Conservation (phyloP, 2,329 filamentous ascomycete genomes). For the Hypoxylon sp. region DNA sequence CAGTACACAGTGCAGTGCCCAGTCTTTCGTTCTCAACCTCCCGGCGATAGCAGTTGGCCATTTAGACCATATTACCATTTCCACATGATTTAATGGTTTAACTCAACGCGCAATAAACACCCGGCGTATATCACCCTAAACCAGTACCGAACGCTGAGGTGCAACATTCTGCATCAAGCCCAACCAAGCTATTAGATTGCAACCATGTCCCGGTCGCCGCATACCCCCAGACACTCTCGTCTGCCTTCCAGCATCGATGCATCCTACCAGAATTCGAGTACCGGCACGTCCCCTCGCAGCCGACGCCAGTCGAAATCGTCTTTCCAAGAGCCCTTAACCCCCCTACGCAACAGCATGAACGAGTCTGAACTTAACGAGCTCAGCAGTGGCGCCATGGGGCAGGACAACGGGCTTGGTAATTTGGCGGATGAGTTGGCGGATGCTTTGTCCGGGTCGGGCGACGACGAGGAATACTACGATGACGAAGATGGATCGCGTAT, state of each 20-base stretch:
- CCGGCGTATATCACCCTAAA: not conserved
- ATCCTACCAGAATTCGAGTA: conserved; percentile 53
- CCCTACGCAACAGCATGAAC: conserved; percentile 60
- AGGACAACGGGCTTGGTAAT: conserved; percentile 75
- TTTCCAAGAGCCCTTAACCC: conserved; percentile 62
- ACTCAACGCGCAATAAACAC: conserved; percentile 20
- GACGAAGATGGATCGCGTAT: conserved; percentile 53
- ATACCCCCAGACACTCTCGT: conserved; percentile 70
- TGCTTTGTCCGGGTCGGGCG: conserved; percentile 74
- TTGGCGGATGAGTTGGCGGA: conserved; percentile 84
- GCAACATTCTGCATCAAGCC: conserved; percentile 11
- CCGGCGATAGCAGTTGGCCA: not conserved
- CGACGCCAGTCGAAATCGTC: conserved; percentile 65
- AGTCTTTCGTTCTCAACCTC: conserved; percentile 4
- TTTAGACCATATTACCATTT: conserved; percentile 5
- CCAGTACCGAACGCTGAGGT: conserved; percentile 5
- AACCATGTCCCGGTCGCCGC: conserved; percentile 61
- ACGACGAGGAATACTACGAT: conserved; percentile 65
- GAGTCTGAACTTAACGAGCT: conserved; percentile 63
- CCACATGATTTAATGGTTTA: conserved; percentile 17
- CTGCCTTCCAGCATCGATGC: conserved; percentile 66
- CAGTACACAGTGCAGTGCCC: not conserved
- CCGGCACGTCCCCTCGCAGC: conserved; percentile 58
- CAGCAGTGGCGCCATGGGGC: conserved; percentile 55
- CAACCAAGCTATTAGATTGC: not conserved